phyloP scores from a whole-genome alignment of 1,139 yeast genomes.

The Yamadazyma mexicana region DNA sequence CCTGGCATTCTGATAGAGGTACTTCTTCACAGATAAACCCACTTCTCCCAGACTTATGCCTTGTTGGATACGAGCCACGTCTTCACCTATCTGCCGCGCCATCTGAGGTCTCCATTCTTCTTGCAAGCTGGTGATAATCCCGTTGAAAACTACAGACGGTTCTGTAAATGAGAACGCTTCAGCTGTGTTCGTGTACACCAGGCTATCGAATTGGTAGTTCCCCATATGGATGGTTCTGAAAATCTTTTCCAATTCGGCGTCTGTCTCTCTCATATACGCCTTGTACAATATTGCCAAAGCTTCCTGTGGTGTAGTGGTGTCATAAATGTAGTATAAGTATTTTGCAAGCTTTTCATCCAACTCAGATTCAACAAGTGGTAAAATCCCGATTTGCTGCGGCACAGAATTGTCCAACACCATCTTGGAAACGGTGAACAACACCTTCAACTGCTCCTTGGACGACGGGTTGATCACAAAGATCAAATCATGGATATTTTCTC shows the following conservation, averaged over 20 bases:
- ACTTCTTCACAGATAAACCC: constrained; percentile 24
- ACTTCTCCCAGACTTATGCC: constrained; percentile 22
- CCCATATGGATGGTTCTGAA: constrained; percentile 21
- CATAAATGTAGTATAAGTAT: constrained; percentile 34
- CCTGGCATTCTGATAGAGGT: constrained; percentile 36
- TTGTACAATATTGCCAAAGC: constrained; percentile 45
- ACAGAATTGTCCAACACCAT: constrained; percentile 56
- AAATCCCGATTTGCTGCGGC: constrained; percentile 79
- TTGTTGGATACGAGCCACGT: constrained; percentile 29
- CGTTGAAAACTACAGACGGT: constrained; percentile 70
- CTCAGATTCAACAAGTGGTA: constrained; percentile 53
- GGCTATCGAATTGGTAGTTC: constrained; percentile 28
- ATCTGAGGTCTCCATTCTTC: constrained; percentile 41
- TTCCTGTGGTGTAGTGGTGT: constrained; percentile 32
- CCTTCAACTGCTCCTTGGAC: constrained; percentile 46
- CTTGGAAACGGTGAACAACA: constrained; percentile 49
- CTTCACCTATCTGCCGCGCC: constrained; percentile 41
- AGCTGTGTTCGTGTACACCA: constrained; percentile 20
- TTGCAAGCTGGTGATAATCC: constrained; percentile 52
- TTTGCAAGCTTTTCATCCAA: constrained; percentile 33
- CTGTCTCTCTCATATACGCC: constrained; percentile 27
- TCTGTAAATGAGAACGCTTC: constrained; percentile 38
- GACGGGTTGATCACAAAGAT: constrained; percentile 71
- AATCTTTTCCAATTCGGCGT: constrained; percentile 26
- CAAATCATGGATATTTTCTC: constrained; percentile 74